Conservation (phyloP, 129 eudicot species). For the Centrapalus pauciflorus region DNA sequence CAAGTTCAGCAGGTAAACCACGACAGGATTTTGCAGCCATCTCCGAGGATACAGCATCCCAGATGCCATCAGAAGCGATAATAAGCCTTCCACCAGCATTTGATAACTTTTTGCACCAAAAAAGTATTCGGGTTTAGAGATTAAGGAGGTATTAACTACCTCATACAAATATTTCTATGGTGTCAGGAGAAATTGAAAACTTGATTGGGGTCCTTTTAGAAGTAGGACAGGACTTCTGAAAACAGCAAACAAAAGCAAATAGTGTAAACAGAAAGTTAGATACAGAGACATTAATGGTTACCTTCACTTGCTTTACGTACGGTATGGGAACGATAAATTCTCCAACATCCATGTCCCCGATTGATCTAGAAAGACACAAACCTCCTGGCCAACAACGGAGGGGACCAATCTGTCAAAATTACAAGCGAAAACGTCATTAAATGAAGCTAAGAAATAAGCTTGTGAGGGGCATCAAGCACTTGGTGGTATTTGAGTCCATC, state of each 20-base stretch:
- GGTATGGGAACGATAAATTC: slow-evolving; percentile 93
- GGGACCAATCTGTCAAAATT: slow-evolving; percentile 69
- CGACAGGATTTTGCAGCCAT: slow-evolving; percentile 77
- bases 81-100: slow-evolving; percentile 88
- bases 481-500: too few species aligned
- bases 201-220: background rate
- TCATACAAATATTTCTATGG: background rate
- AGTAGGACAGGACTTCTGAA: background rate
- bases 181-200: background rate
- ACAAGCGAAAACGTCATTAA: background rate
- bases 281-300: slow-evolving; percentile 12
- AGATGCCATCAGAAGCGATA: slow-evolving; percentile 90
- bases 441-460: background rate
- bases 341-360: slow-evolving; percentile 96
- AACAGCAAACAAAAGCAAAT: background rate
- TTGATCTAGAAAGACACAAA: slow-evolving; percentile 93
- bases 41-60: slow-evolving; percentile 94
- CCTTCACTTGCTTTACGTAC: slow-evolving; percentile 94
- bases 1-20: slow-evolving; percentile 95
- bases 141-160: background rate
- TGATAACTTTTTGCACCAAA: slow-evolving; percentile 50
- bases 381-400: slow-evolving; percentile 99
- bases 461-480: background rate
- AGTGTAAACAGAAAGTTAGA: background rate
- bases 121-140: background rate